Evolutionary conservation across 441 rosid species (phyloP).

Genomic region (Rhodomyrtus psidioides): DNA sequence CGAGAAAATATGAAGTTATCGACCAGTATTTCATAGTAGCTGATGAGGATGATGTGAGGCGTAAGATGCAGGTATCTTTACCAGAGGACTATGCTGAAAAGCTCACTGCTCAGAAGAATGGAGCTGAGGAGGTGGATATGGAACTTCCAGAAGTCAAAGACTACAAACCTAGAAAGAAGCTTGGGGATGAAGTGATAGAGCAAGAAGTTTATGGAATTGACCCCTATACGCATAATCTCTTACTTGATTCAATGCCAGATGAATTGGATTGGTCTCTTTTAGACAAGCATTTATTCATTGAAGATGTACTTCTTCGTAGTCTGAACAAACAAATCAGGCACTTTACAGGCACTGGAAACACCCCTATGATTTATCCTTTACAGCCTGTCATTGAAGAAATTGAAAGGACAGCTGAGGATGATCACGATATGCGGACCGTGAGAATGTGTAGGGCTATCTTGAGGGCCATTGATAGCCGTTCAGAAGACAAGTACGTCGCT

Average conservation of each 20-base stretch:
- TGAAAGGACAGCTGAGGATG: slow-evolving; percentile 59
- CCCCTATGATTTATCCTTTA: slow-evolving; percentile 87
- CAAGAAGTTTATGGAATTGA: slow-evolving; percentile 99
- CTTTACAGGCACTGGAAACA: slow-evolving; percentile 83
- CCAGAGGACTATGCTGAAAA: slow-evolving; percentile 97
- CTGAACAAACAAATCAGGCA: slow-evolving; percentile 81
- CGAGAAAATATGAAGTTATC: slow-evolving; percentile 94
- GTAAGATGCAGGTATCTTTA: slow-evolving; percentile 88
- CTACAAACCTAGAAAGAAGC: slow-evolving; percentile 86
- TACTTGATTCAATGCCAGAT: slow-evolving; percentile 98
- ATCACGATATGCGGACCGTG: slow-evolving; percentile 55
- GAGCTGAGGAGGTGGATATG: slow-evolving; percentile 95
- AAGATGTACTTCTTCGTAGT: slow-evolving; percentile 77
- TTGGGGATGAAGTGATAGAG: slow-evolving; percentile 87
- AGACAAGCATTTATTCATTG: slow-evolving; percentile 83
- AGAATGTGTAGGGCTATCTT: slow-evolving; percentile 75
- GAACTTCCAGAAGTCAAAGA: slow-evolving; percentile 99
- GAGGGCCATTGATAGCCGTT: slow-evolving; percentile 83
- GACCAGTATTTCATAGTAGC: slow-evolving; percentile 78
- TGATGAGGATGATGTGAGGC: slow-evolving; percentile 85
- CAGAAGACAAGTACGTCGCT: slow-evolving; percentile 93
- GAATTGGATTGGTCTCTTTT: slow-evolving; percentile 73
- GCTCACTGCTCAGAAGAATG: slow-evolving; percentile 84
- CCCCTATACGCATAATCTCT: slow-evolving; percentile 94
- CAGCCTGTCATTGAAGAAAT: slow-evolving; percentile 86